Base-by-base conservation (phyloP, 495 filamentous ascomycete species). In the Talaromyces adpressus region DNA sequence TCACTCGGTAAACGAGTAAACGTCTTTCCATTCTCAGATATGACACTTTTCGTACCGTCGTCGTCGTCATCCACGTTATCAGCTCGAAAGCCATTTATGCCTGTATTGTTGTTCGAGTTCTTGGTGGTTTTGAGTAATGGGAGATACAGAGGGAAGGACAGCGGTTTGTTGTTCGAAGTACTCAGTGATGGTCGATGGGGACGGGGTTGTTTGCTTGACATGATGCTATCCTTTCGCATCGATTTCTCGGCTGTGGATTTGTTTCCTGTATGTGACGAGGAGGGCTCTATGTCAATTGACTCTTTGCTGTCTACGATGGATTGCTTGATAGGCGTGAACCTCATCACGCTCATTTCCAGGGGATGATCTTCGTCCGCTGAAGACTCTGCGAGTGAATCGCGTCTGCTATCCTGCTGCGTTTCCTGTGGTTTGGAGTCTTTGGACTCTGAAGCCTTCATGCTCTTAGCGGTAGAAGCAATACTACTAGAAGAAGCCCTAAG, bases 301-400 rank as follows among this genome's bases (percentile, higher is more conserved):
- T 29, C 25, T 16, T 25, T 27, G 22, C 27, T 29, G 7, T 23
- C 22, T 2, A 5, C 18, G 11, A 1, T 14, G 22, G 34, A 8
- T 23, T 61, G 41, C 18, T 41, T 47, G 12, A 72, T 36, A 0
- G 75, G 68, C 1, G 68, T 69, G 29, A 77, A 63, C 30, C 69
- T 75, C 41, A 66, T 69, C 74, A 88, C 82, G 54, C 80, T 84
- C 83, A 97, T 96, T 74, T 95, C 92, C 14, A 97, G 72, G 23
- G 90, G 90, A 16, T 73, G 73, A 58, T 95, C 91, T 65, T 95
- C 91, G 36, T 92, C 89, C 3, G 83, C 90, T 12, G 87, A 90
- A n/a, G 84, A 87, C 67, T 90, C 89, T 8, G 83, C 73, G 20
- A 79, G 79, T 1, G 71, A 58, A 51, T 61, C 67, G 18, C 81